Conservation (phyloP, 495 filamentous ascomycete species). For the Aspergillus funiculosus region DNA sequence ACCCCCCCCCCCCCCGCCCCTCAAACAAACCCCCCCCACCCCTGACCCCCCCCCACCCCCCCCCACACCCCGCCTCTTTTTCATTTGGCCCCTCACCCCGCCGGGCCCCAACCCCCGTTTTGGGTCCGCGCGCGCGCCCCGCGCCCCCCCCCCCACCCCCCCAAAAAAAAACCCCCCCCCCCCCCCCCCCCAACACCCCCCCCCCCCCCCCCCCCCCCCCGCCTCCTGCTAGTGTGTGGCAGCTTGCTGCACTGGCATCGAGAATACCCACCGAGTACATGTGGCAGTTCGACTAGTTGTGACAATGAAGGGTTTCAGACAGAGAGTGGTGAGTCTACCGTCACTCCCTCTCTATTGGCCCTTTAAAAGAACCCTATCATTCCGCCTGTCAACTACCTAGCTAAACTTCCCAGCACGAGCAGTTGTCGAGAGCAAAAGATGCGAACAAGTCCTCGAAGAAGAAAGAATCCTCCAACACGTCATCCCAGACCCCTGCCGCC, state of each 20-base stretch:
- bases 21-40: no score
- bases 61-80: no score
- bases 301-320: slow-evolving; percentile 96
- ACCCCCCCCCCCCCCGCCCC: slow-evolving; percentile 18
- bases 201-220: slow-evolving; percentile 7
- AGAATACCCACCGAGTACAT: slow-evolving; percentile 34
- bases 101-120: no score
- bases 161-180: no score
- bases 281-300: slow-evolving; percentile 29
- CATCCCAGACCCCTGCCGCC: slow-evolving; percentile 50
- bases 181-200: no score
- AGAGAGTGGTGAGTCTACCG: slow-evolving; percentile 79
- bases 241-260: slow-evolving; percentile 37
- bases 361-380: slow-evolving; percentile 17
- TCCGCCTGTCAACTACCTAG: slow-evolving; percentile 13
- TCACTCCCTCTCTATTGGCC: slow-evolving; percentile 12
- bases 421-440: slow-evolving; percentile 95
- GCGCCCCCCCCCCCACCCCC: slow-evolving; percentile 16
- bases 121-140: no score
- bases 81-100: no score
- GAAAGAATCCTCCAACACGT: slow-evolving; percentile 72
- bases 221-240: slow-evolving; percentile 40
- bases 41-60: no score
- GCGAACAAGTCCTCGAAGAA: slow-evolving; percentile 92
- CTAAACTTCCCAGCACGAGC: slow-evolving; percentile 55